A percentile compares a stretch with the other conserved stretches of the same genome.
Evolutionary conservation across 805 yeast species (phyloP).

Genomic region (Dipodascus geniculatus): DNA sequence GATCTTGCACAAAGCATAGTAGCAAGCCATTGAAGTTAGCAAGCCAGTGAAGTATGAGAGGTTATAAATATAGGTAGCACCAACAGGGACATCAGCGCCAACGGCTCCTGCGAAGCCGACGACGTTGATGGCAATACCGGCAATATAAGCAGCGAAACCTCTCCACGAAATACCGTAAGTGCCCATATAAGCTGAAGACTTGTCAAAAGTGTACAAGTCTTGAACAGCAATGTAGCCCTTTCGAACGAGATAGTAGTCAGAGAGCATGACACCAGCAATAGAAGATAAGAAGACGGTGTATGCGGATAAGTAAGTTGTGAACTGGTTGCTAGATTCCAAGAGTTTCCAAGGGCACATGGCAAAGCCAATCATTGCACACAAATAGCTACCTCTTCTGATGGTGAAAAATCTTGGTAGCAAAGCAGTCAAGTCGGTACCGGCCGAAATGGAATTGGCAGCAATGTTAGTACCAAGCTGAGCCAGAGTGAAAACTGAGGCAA

Average conservation of each 20-base stretch:
- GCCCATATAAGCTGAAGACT: slow-evolving; percentile 44
- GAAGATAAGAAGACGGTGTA: slow-evolving; percentile 75
- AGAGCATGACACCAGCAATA: slow-evolving; percentile 56
- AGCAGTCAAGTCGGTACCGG: slow-evolving; percentile 43
- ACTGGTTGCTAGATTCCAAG: slow-evolving; percentile 53
- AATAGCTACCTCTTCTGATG: slow-evolving; percentile 69
- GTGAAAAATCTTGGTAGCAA: slow-evolving; percentile 34
- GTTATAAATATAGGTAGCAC: slow-evolving; percentile 63
- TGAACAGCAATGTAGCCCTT: slow-evolving; percentile 55
- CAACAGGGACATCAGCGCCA: slow-evolving; percentile 64
- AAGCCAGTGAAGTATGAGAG: slow-evolving; percentile 73
- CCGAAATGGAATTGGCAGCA: slow-evolving; percentile 38
- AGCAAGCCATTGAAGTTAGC: slow-evolving; percentile 41
- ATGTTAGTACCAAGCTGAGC: slow-evolving; percentile 75
- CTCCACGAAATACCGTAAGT: slow-evolving; percentile 71
- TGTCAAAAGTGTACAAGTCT: slow-evolving; percentile 47
- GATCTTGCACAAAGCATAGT: slow-evolving; percentile 34
- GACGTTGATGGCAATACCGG: slow-evolving; percentile 74
- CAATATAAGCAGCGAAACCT: slow-evolving; percentile 66
- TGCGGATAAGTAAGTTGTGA: slow-evolving; percentile 71
- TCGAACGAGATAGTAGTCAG: slow-evolving; percentile 62
- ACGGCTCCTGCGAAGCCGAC: slow-evolving; percentile 79
- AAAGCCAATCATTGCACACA: slow-evolving; percentile 62
- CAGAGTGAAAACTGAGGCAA: slow-evolving; percentile 55
- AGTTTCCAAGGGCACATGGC: slow-evolving; percentile 79